Conservation (phyloP, 306 rosid species). For the Sicyos baderoa region DNA sequence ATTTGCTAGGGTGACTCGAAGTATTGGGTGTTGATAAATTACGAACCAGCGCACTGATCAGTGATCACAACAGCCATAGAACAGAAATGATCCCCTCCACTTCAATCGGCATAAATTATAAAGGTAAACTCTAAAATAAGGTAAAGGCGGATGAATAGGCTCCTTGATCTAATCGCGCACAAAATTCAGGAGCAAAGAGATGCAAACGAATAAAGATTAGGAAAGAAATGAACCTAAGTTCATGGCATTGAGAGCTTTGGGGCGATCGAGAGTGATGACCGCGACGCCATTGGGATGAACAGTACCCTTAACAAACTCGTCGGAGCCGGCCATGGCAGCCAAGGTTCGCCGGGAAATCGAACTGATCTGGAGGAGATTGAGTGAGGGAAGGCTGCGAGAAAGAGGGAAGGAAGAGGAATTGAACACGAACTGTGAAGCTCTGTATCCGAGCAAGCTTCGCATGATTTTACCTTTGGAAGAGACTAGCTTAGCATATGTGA, state of each 20-base stretch:
- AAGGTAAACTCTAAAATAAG: no score
- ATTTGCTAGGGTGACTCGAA: no score
- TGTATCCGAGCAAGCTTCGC: slow-evolving; percentile 37
- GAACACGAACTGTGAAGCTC: slow-evolving; percentile 30
- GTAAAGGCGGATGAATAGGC: no score
- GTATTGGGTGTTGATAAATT: no score
- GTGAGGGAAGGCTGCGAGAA: slow-evolving; percentile 19
- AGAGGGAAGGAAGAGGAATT: slow-evolving; percentile 23
- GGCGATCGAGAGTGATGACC: slow-evolving; percentile 85
- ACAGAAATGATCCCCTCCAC: no score
- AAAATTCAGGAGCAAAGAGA: neutral
- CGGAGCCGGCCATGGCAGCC: slow-evolving; percentile 58
- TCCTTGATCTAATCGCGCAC: no score
- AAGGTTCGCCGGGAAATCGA: slow-evolving; percentile 36
- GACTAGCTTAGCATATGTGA: no score
- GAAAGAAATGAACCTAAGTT: slow-evolving; percentile 44
- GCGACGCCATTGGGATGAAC: slow-evolving; percentile 84
- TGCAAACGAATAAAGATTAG: neutral
- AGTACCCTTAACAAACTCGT: slow-evolving; percentile 63
- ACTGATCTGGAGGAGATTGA: slow-evolving; percentile 20
- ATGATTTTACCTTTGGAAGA: slow-evolving; percentile 20
- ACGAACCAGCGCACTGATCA: no score
- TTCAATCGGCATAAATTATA: no score
- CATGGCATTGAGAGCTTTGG: slow-evolving; percentile 99
- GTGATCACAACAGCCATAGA: no score